phyloP scores from a whole-genome alignment of 805 yeast genomes.

The Osmozyma mogii region DNA sequence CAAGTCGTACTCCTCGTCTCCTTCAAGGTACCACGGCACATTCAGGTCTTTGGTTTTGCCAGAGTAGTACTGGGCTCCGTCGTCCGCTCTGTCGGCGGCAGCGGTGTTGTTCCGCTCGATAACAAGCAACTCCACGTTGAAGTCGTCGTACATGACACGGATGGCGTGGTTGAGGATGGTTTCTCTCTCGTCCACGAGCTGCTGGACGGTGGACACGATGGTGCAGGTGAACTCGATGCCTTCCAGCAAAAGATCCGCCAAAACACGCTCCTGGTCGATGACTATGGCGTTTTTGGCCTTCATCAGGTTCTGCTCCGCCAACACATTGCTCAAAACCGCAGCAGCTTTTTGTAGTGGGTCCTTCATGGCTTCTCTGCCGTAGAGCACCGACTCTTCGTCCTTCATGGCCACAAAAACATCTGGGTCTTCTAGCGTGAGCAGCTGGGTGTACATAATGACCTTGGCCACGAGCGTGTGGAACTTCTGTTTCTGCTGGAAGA shows the following conservation, averaged over 20 bases:
- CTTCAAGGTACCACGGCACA: slow-evolving; percentile 65
- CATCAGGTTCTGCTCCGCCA: slow-evolving; percentile 40
- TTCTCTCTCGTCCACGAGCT: slow-evolving; percentile 63
- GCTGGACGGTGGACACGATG: slow-evolving; percentile 39
- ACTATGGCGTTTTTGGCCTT: slow-evolving; percentile 26
- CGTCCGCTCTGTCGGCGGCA: slow-evolving; percentile 29
- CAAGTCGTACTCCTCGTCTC: slow-evolving; percentile 52
- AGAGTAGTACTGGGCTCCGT: slow-evolving; percentile 22
- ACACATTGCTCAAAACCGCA: slow-evolving; percentile 34
- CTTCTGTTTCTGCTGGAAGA: slow-evolving; percentile 65
- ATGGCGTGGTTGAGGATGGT: slow-evolving; percentile 65
- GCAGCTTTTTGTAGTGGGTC: slow-evolving; percentile 45
- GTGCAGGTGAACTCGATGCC: slow-evolving; percentile 27
- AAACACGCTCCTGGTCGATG: slow-evolving; percentile 30
- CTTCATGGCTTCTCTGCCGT: slow-evolving; percentile 30
- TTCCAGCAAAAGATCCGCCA: slow-evolving; percentile 31
- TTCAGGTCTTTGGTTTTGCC: slow-evolving; percentile 33
- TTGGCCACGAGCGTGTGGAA: slow-evolving; percentile 53
- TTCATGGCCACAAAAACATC: slow-evolving; percentile 61
- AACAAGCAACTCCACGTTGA: slow-evolving; percentile 49
- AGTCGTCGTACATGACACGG: slow-evolving; percentile 68
- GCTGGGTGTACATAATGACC: slow-evolving; percentile 60
- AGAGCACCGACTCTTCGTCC: slow-evolving; percentile 42
- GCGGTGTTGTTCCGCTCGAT: slow-evolving; percentile 39
- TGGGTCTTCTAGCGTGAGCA: slow-evolving; percentile 64